Base-by-base conservation (phyloP, 441 rosid genomes). In the Mallotus japonicus region DNA sequence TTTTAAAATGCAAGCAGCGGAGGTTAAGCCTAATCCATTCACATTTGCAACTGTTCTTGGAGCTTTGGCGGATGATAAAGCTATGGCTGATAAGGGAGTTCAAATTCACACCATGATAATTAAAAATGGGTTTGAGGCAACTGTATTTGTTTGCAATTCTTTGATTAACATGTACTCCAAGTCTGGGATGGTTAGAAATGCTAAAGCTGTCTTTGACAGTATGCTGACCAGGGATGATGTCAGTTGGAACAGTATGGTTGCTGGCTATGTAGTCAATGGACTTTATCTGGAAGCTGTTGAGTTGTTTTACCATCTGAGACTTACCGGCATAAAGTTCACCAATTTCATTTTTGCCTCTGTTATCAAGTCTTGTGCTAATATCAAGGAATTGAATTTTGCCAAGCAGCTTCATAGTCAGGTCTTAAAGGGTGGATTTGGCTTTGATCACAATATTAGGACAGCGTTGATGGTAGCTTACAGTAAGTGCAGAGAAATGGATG, bases 181-280 rank as follows among this genome's bases (percentile, higher is more conserved):
- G 76, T 84, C 82, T 9, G 89, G 95, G 42, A 80, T 77, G 46
- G 78, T 92, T 19, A 77, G 6, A 67, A 92, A 88, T 55, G 97
- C 92, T 22, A 87, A 86, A 32, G 83, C 83, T 85, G 82, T 92
- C 76, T 92, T 92, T 22, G 92, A 90, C 75, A 65, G 74, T 64
- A 87, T 95, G 92, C 84, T 85, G 1, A 81, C 84, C 19, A 85
- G 89, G 79, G 87, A 87, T 77, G 76, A 85, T 16, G 80, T 90
- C 67, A 86, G 89, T 9, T 93, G 96, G 98, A 85, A 93, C 14
- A 83, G 94, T 7, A 89, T 92, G 90, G 82, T 94, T 75, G 82
- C 96, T 75, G 94, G 96, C 65, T 89, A 81, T 40, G 92, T 90
- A 32, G 85, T 76, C 6, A 85, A 83, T 66, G 88, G 89, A 70